These are phyloP conservation scores for Cunninghamia lanceolata DNA, from an alignment of 75 land plant genomes.

Conservation along the genomic window DNA sequence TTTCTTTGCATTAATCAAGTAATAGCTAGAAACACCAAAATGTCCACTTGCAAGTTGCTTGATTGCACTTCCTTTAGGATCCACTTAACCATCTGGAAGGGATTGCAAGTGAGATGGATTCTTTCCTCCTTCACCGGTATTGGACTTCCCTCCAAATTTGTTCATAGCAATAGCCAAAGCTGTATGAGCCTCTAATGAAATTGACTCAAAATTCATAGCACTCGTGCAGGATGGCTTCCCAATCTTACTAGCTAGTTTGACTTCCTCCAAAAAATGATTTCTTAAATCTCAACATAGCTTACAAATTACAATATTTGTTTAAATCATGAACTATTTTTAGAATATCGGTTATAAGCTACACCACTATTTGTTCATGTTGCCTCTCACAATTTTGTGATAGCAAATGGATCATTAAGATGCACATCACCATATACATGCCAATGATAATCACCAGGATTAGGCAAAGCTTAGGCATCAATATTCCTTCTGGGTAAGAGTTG, in stretches of 20 bases:
- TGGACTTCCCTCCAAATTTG: constrained; percentile 99
- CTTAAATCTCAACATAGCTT: constrained; percentile 86
- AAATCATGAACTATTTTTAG: constrained; percentile 69
- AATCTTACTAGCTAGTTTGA: constrained; percentile 96
- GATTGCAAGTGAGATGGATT: constrained; percentile 80
- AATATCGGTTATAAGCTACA: constrained; percentile 86
- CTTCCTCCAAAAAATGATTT: constrained; percentile 76
- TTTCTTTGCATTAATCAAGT: constrained; percentile 91
- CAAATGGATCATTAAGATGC: constrained; percentile 91
- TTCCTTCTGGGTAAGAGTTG: constrained; percentile 90
- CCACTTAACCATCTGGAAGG: constrained; percentile 78
- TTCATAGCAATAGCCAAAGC: no score
- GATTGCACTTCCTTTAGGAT: constrained; percentile 85
- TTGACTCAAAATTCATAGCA: constrained; percentile 99
- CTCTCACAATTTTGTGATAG: constrained; percentile 83
- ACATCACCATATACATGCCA: constrained; percentile 97
- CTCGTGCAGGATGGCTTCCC: constrained; percentile 96
- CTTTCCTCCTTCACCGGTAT: constrained; percentile 99
- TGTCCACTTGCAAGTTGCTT: constrained; percentile 96
- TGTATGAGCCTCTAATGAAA: no score
- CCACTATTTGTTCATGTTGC: constrained; percentile 82
- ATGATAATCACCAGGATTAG: constrained; percentile 94
- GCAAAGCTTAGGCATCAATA: constrained; percentile 80
- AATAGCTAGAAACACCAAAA: no score
- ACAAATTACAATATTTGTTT: constrained; percentile 72